phyloP scores from a whole-genome alignment of 1,284 basidiomycete species.

The Pseudozyma pruni region DNA sequence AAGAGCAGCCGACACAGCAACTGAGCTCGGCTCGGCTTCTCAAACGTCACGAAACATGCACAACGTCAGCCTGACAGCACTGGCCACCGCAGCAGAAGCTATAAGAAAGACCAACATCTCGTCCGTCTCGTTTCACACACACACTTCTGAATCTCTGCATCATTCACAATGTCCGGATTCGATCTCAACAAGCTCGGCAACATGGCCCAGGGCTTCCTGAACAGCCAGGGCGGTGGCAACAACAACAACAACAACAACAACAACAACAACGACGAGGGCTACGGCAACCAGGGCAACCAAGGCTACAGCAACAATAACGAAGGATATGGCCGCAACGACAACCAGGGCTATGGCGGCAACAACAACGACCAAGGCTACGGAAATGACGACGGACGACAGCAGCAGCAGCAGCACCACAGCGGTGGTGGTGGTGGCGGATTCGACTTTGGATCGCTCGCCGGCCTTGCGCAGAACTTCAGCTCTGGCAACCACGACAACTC shows the following conservation, averaged over 20 bases:
- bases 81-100: not conserved
- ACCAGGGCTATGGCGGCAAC: conserved; percentile 11
- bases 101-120: too few relatives aligned
- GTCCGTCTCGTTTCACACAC: not conserved
- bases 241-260: conserved; percentile 15
- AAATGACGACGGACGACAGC: too few relatives aligned
- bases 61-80: not conserved
- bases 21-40: not conserved
- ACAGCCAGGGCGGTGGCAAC: conserved; percentile 34
- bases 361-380: too few relatives aligned
- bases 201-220: conserved; percentile 43
- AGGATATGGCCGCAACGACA: not conserved
- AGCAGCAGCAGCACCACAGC: conserved; percentile 19
- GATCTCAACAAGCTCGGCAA: conserved; percentile 43
- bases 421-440: conserved; percentile 36
- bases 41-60: too few relatives aligned
- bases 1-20: not conserved
- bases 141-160: not conserved
- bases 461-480: conserved; percentile 53
- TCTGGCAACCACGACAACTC: conserved; percentile 46
- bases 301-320: conserved; percentile 5
- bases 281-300: not conserved
- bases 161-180: conserved; percentile 37
- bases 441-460: conserved; percentile 45
- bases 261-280: conserved; percentile 9